These are phyloP conservation scores for Sporopachydermia quercuum DNA, from an alignment of 805 yeast species.

Conservation along the genomic window DNA sequence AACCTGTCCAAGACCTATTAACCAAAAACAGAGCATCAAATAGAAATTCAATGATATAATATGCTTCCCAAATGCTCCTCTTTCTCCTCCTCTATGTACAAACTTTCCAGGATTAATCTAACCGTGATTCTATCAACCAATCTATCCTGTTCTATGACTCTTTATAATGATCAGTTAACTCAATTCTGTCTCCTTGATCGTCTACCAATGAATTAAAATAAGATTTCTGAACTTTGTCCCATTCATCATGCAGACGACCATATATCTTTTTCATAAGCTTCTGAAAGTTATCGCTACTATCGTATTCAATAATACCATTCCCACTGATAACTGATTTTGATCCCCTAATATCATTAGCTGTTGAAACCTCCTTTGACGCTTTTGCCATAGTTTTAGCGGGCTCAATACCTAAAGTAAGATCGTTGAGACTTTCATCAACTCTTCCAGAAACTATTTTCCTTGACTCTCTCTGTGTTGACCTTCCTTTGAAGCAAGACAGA, in stretches of 20 bases:
- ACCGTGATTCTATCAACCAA: too few relatives aligned
- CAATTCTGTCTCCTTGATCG: background rate
- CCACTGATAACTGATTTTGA: too few relatives aligned
- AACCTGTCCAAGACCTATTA: too few relatives aligned
- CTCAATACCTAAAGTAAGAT: background rate
- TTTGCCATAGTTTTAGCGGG: slow-evolving; percentile 1
- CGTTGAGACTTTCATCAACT: background rate
- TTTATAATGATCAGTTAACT: background rate
- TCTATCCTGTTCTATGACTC: too few relatives aligned
- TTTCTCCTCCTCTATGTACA: too few relatives aligned
- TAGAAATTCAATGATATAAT: too few relatives aligned
- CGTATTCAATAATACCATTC: background rate
- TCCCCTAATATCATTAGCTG: background rate
- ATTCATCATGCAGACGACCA: background rate
- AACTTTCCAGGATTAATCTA: too few relatives aligned
- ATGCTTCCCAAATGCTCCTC: too few relatives aligned
- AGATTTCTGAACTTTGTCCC: background rate
- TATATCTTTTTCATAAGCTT: background rate
- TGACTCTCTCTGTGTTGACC: too few relatives aligned
- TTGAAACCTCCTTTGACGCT: background rate
- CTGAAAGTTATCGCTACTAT: background rate
- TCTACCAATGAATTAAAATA: background rate
- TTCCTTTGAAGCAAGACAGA: background rate
- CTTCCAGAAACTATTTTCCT: too few relatives aligned
- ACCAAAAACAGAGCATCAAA: too few relatives aligned